Evolutionary conservation across 2,329 filamentous ascomycete species (phyloP).

Genomic region (Colletotrichum sojae): DNA sequence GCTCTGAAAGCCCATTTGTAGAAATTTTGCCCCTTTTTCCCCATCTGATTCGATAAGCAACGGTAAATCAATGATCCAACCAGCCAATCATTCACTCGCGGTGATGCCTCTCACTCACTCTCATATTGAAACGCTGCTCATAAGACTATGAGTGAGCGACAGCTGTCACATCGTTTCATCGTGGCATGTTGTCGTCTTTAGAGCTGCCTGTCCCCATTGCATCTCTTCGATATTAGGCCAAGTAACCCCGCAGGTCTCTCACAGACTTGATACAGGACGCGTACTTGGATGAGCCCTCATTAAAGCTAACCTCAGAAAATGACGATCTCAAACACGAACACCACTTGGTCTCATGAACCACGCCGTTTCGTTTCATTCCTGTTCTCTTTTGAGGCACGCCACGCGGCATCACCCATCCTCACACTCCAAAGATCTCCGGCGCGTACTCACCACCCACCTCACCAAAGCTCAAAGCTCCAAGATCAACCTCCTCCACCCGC

Average conservation of each 20-base stretch:
- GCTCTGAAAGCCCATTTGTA: not conserved
- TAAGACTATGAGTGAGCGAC: not conserved
- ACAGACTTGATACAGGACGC: not conserved
- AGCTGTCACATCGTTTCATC: slow-evolving; percentile 20
- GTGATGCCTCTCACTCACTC: not conserved
- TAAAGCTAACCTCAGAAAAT: too few species aligned
- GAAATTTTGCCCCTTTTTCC: slow-evolving; percentile 2
- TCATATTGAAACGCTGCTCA: slow-evolving; percentile 2
- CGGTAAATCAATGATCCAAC: not conserved
- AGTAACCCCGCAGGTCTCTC: not conserved
- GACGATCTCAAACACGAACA: too few species aligned
- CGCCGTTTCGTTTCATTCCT: too few species aligned
- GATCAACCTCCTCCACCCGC: slow-evolving; percentile 9
- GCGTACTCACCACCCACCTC: not conserved
- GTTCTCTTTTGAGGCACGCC: too few species aligned
- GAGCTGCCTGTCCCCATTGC: not conserved
- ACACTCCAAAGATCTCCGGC: too few species aligned
- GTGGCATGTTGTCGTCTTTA: not conserved
- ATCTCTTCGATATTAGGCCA: not conserved
- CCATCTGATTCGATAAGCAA: slow-evolving; percentile 2
- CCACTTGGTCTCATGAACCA: too few species aligned
- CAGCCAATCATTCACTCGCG: not conserved
- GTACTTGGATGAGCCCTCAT: not conserved
- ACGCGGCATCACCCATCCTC: too few species aligned
- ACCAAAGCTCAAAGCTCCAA: not conserved